These are phyloP conservation scores for Nematocida sp. DNA, from an alignment of 371 early-diverging fungal genomes.

Conservation along the genomic window DNA sequence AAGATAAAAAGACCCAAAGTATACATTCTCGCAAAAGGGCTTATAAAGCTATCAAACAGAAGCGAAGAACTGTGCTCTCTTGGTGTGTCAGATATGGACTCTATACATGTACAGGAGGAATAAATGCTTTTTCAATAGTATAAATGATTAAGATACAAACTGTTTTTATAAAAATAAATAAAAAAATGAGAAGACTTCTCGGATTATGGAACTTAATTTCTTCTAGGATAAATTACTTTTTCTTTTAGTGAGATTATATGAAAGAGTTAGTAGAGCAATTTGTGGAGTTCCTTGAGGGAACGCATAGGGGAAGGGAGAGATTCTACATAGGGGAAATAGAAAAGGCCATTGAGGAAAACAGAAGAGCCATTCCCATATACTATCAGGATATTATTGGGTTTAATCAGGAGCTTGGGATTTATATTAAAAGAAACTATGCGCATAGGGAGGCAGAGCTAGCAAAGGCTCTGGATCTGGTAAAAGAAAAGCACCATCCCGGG, in stretches of 20 bases:
- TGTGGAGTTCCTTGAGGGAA: slow-evolving; percentile 11
- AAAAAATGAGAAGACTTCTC: no score
- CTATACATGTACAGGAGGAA: slow-evolving; percentile 15
- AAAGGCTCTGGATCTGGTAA: slow-evolving; percentile 17
- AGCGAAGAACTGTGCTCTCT: neutral
- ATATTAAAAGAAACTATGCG: slow-evolving; percentile 22
- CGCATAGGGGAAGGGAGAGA: neutral
- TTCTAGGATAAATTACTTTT: neutral
- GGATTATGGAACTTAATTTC: no score
- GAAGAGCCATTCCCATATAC: slow-evolving; percentile 35
- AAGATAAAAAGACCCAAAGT: slow-evolving; percentile 20
- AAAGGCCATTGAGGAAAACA: slow-evolving; percentile 52
- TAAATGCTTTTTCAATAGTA: no score
- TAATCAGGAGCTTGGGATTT: slow-evolving; percentile 26
- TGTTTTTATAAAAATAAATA: no score
- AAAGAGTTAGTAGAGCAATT: neutral
- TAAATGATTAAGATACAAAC: no score
- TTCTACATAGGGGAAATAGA: slow-evolving; percentile 39
- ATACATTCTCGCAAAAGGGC: slow-evolving; percentile 15
- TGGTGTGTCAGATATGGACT: slow-evolving; percentile 34
- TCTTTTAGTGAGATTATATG: neutral
- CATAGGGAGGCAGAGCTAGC: neutral
- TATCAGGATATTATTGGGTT: slow-evolving; percentile 22
- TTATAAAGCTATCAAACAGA: neutral
- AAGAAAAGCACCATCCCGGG: slow-evolving; percentile 43